Conservation (phyloP, 2,329 filamentous ascomycete genomes). For the Monosporascus sp. region DNA sequence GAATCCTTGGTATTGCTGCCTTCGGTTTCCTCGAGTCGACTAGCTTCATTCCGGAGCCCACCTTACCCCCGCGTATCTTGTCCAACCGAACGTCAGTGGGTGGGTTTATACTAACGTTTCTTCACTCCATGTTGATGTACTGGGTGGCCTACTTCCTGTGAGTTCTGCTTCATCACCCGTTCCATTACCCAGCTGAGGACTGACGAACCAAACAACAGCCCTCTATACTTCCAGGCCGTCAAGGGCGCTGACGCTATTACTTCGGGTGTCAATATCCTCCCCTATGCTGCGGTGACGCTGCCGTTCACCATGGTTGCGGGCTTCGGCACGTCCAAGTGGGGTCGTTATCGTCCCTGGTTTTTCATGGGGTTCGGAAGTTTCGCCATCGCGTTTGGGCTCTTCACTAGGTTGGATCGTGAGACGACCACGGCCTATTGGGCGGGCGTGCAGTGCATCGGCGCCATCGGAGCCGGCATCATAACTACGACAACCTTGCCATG, state of each 20-base stretch:
- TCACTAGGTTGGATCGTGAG: slow-evolving; percentile 26
- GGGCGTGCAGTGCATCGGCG: slow-evolving; percentile 28
- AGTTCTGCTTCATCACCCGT: not conserved
- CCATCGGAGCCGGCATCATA: slow-evolving; percentile 32
- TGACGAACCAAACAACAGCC: not conserved
- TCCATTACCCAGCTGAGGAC: not conserved
- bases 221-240: slow-evolving; percentile 49
- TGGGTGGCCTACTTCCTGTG: slow-evolving; percentile 29
- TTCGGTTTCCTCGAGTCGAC: slow-evolving; percentile 30
- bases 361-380: slow-evolving; percentile 19
- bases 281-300: slow-evolving; percentile 13
- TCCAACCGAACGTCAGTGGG: slow-evolving; percentile 30
- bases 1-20: slow-evolving; percentile 28
- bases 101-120: slow-evolving; percentile 26
- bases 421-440: slow-evolving; percentile 28
- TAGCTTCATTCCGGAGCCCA: slow-evolving; percentile 15
- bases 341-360: slow-evolving; percentile 11
- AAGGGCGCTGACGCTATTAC: slow-evolving; percentile 46
- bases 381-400: slow-evolving; percentile 28
- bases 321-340: slow-evolving; percentile 13
- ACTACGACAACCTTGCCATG: slow-evolving; percentile 31
- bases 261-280: slow-evolving; percentile 26
- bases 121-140: slow-evolving; percentile 28
- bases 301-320: slow-evolving; percentile 18
- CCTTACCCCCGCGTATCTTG: slow-evolving; percentile 38